A percentile compares a stretch with the other conserved stretches of the same genome.
phyloP scores from a whole-genome alignment of 169 alveolate genomes.

The Perkinsus chesapeaki region DNA sequence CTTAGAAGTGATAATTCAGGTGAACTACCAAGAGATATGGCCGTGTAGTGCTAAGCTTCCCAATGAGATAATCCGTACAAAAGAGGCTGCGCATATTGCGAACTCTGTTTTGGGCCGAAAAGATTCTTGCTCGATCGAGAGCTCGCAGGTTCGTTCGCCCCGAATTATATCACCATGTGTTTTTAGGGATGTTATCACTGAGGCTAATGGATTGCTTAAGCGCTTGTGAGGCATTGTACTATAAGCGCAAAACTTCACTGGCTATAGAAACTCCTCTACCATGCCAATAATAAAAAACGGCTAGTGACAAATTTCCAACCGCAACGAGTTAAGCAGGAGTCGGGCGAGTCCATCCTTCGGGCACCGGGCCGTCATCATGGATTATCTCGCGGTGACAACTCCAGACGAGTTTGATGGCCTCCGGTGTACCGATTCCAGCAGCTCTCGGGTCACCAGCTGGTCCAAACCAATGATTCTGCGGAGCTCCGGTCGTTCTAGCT shows the following conservation, averaged over 20 bases:
- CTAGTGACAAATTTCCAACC: not conserved
- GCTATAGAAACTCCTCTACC: not conserved
- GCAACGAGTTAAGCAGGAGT: constrained; percentile 26
- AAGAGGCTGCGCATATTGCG: too few species aligned
- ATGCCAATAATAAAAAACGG: not conserved
- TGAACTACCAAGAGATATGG: too few species aligned
- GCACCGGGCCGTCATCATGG: constrained; percentile 58
- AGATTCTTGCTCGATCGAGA: too few species aligned
- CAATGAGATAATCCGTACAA: too few species aligned
- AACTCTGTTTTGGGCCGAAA: too few species aligned
- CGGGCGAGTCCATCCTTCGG: constrained; percentile 38
- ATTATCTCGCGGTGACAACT: constrained; percentile 74
- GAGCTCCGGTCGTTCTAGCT: constrained; percentile 88
- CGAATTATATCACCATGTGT: too few species aligned
- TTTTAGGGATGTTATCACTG: too few species aligned
- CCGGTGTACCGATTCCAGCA: constrained; percentile 79
- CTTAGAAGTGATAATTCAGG: too few species aligned
- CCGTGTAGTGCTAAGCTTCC: too few species aligned
- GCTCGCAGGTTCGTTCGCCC: too few species aligned
- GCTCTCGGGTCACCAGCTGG: constrained; percentile 77
- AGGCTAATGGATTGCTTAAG: too few species aligned
- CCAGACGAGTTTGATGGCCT: constrained; percentile 69
- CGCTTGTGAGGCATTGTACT: not conserved
- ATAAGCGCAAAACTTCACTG: not conserved
- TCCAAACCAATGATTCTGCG: constrained; percentile 83